Percentiles rank a stretch among this genome's conserved stretches.
Evolutionary conservation across 371 early-diverging fungal genomes (phyloP).

Genomic region (Syncephalastrum sp.): DNA sequence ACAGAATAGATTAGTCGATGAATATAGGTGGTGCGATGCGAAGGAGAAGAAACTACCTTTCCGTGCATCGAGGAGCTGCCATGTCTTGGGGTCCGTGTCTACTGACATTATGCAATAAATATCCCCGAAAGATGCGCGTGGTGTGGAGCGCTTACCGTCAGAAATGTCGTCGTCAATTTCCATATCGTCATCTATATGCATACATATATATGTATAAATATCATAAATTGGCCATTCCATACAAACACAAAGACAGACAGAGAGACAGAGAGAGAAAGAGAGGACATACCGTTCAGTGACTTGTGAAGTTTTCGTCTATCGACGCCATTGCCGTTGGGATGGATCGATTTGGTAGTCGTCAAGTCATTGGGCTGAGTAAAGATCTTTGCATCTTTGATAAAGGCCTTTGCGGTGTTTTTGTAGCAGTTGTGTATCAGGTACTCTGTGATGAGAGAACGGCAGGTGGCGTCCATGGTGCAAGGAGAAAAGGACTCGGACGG

Average conservation of each 20-base stretch:
- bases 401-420: conserved; percentile 62
- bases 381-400: conserved; percentile 41
- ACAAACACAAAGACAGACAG: no score
- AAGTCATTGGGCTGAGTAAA: neutral
- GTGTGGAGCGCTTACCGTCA: no score
- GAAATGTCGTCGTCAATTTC: conserved; percentile 7
- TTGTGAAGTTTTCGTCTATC: neutral
- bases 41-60: conserved; percentile 19
- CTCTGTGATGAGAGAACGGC: conserved; percentile 36
- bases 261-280: no score
- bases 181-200: conserved; percentile 6
- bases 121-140: no score
- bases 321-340: conserved; percentile 9
- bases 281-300: neutral
- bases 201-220: no score
- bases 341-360: no score
- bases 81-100: conserved; percentile 13
- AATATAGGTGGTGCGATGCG: no score
- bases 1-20: no score
- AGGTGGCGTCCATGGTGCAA: conserved; percentile 8
- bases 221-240: no score
- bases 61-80: conserved; percentile 40
- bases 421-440: conserved; percentile 63
- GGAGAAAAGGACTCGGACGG: no score
- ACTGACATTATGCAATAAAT: no score